Percentiles rank a stretch among this genome's conserved stretches.
Conservation (phyloP, 768 basidiomycete species). For the Lactarius deliciosus region DNA sequence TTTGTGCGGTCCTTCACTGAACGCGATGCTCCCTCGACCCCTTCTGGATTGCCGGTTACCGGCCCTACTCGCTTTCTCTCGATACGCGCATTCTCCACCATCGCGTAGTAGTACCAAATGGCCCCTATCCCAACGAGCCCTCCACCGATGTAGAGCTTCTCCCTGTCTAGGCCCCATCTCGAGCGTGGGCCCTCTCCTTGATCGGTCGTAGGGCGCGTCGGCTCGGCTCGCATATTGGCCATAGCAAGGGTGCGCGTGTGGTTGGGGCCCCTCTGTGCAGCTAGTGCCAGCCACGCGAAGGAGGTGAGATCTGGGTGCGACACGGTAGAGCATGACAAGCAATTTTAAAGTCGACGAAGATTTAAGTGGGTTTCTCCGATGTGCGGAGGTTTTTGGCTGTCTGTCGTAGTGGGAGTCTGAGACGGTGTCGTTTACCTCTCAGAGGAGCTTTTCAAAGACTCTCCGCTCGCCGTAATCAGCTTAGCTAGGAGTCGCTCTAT, state of each 20-base stretch:
- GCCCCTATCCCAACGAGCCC: conserved; percentile 23
- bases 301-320: conserved; percentile 7
- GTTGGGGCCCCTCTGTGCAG: neutral
- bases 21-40: conserved; percentile 5
- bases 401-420: neutral
- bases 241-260: conserved; percentile 16
- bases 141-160: conserved; percentile 22
- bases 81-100: conserved; percentile 22
- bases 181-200: conserved; percentile 6
- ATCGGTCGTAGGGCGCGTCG: conserved; percentile 15
- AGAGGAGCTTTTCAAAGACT: neutral
- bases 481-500: conserved; percentile 30
- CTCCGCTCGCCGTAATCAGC: no score
- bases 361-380: neutral
- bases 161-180: conserved; percentile 9
- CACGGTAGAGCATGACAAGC: conserved; percentile 6
- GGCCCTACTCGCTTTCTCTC: conserved; percentile 13
- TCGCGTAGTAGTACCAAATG: conserved; percentile 27
- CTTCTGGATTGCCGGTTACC: conserved; percentile 5
- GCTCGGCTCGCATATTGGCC: conserved; percentile 1
- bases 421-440: neutral
- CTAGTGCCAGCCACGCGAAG: conserved; percentile 8
- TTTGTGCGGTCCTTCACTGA: conserved; percentile 10
- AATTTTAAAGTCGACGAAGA: neutral
- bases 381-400: neutral